Percentiles rank a stretch among this genome's conserved stretches.
Conservation (phyloP, 768 basidiomycete genomes). For the Hemileccinum rubropunctum region DNA sequence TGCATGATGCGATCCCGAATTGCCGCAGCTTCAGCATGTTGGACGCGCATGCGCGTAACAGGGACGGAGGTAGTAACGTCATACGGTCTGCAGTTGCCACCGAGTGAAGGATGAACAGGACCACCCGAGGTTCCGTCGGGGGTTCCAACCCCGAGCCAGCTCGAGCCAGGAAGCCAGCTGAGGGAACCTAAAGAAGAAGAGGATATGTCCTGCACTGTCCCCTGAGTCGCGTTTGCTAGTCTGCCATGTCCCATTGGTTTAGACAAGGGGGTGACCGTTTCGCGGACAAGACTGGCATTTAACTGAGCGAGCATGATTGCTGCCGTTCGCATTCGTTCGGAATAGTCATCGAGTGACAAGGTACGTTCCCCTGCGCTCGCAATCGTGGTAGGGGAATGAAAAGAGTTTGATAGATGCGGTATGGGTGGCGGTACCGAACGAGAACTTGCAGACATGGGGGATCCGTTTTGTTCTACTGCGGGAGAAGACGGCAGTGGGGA, state of each 20-base stretch:
- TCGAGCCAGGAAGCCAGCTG: constrained; percentile 55
- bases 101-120: constrained; percentile 32
- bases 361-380: constrained; percentile 11
- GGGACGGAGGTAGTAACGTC: constrained; percentile 30
- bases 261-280: constrained; percentile 36
- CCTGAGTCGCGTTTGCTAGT: constrained; percentile 2
- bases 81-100: constrained; percentile 20
- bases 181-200: constrained; percentile 31
- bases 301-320: constrained; percentile 98
- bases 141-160: constrained; percentile 40
- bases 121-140: constrained; percentile 23
- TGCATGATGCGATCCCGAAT: constrained; percentile 97
- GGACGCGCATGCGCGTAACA: constrained; percentile 65
- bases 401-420: not conserved
- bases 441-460: constrained; percentile 10
- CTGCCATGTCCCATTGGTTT: constrained; percentile 10
- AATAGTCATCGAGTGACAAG: constrained; percentile 94
- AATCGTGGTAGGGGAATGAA: constrained; percentile 1
- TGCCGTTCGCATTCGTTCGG: constrained; percentile 96
- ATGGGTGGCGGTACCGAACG: constrained; percentile 3
- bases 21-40: constrained; percentile 78
- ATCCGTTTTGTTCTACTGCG: constrained; percentile 35
- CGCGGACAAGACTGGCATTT: constrained; percentile 72
- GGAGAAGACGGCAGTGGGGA: constrained; percentile 51
- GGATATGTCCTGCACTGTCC: constrained; percentile 9